Conservation (phyloP, 441 rosid species). For the Flueggea neowawraea region DNA sequence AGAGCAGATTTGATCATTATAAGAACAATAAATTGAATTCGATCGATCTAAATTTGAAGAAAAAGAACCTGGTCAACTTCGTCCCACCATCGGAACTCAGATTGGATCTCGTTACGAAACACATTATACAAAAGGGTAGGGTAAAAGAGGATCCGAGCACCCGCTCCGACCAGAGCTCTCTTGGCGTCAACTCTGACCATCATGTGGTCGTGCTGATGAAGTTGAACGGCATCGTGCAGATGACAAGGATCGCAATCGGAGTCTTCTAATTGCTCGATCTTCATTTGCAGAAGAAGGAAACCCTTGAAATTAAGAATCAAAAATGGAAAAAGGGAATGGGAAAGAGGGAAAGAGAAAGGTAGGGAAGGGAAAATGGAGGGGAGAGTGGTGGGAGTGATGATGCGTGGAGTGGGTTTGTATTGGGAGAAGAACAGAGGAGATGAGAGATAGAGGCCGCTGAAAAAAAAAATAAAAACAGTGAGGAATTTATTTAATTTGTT, state of each 20-base stretch:
- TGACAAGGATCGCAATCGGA: constrained; percentile 20
- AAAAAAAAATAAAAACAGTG: too few relatives aligned
- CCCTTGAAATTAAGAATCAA: too few relatives aligned
- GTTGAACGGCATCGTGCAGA: constrained; percentile 10
- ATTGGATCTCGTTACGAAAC: constrained; percentile 60
- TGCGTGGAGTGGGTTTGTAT: neutral
- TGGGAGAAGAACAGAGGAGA: neutral
- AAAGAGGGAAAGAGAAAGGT: neutral
- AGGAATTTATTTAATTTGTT: too few relatives aligned
- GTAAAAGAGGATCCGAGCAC: constrained; percentile 75
- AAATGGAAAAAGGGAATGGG: too few relatives aligned
- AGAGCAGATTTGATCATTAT: neutral
- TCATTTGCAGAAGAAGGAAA: constrained; percentile 22
- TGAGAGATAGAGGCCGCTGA: too few relatives aligned
- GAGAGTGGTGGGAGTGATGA: neutral
- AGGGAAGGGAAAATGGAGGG: neutral
- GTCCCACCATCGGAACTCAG: constrained; percentile 88
- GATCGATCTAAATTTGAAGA: neutral
- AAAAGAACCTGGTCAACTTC: constrained; percentile 58
- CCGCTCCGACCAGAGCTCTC: constrained; percentile 67
- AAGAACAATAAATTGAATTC: neutral
- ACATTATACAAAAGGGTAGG: constrained; percentile 76
- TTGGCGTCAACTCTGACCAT: constrained; percentile 41
- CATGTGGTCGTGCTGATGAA: constrained; percentile 12
- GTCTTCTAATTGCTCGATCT: constrained; percentile 51